A percentile compares a stretch with the other conserved stretches of the same genome.
phyloP scores from a whole-genome alignment of 768 basidiomycete genomes.

The Podaxis sp. region DNA sequence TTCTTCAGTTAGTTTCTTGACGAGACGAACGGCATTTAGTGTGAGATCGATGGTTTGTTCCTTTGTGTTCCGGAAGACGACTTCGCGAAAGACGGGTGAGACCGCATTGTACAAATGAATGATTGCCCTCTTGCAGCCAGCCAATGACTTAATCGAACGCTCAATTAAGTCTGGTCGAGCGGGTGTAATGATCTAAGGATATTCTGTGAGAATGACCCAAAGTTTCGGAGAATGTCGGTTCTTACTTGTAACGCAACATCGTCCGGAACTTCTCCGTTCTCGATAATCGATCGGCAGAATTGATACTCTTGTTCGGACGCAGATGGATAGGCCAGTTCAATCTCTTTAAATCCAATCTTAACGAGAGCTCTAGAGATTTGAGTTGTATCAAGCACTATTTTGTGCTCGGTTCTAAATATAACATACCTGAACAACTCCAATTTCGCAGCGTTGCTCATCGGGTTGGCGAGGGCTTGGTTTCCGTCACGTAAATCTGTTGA shows the following conservation, averaged over 20 bases:
- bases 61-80: constrained; percentile 92
- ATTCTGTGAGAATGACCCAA: constrained; percentile 19
- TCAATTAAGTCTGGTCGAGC: constrained; percentile 93
- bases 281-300: constrained; percentile 87
- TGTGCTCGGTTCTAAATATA: constrained; percentile 78
- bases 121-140: constrained; percentile 87
- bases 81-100: constrained; percentile 82
- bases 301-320: constrained; percentile 94
- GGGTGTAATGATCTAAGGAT: constrained; percentile 86
- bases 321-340: constrained; percentile 95
- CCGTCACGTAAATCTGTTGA: constrained; percentile 98
- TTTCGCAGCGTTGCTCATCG: constrained; percentile 82
- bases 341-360: constrained; percentile 93
- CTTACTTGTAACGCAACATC: constrained; percentile 96
- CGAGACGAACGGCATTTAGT: constrained; percentile 78
- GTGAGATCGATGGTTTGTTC: constrained; percentile 90
- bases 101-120: constrained; percentile 99
- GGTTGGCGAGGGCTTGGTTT: constrained; percentile 94
- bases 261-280: constrained; percentile 80
- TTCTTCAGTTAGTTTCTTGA: constrained; percentile 82
- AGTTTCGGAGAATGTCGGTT: constrained; percentile 16
- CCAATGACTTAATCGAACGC: constrained; percentile 84
- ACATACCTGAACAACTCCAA: constrained; percentile 47
- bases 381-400: constrained; percentile 41
- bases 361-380: constrained; percentile 69